These are phyloP conservation scores for Aspergillus ibericus DNA, from an alignment of 2,329 filamentous ascomycete species.

Conservation along the genomic window DNA sequence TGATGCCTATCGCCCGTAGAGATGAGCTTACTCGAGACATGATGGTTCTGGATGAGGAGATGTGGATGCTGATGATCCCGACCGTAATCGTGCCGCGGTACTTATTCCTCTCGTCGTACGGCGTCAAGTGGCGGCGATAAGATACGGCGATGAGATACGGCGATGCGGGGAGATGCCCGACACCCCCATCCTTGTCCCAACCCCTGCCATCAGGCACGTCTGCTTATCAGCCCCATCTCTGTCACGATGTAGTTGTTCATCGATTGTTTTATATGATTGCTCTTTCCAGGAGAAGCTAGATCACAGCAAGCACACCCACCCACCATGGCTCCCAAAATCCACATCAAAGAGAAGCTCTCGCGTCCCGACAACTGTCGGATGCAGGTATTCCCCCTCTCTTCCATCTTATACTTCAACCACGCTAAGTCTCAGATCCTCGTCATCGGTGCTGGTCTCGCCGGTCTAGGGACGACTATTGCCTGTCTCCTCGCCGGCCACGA, in stretches of 20 bases:
- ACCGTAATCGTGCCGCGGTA: background rate
- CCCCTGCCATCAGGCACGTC: no score
- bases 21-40: constrained; percentile 26
- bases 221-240: no score
- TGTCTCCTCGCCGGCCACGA: constrained; percentile 26
- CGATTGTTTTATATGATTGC: background rate
- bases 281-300: background rate
- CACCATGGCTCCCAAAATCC: constrained; percentile 48
- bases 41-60: background rate
- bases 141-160: no score
- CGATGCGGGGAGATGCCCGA: no score
- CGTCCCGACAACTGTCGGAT: constrained; percentile 51
- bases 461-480: constrained; percentile 28
- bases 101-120: background rate
- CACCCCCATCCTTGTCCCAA: no score
- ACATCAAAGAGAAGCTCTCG: constrained; percentile 37
- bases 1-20: no score
- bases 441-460: constrained; percentile 29
- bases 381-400: constrained; percentile 30
- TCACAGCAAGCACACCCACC: background rate
- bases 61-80: background rate
- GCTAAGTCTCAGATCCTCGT: constrained; percentile 32
- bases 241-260: no score
- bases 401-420: background rate
- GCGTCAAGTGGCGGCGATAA: no score